These are phyloP conservation scores for Metarhizium guizhouense DNA, from an alignment of 2,329 filamentous ascomycete genomes.

Conservation along the genomic window DNA sequence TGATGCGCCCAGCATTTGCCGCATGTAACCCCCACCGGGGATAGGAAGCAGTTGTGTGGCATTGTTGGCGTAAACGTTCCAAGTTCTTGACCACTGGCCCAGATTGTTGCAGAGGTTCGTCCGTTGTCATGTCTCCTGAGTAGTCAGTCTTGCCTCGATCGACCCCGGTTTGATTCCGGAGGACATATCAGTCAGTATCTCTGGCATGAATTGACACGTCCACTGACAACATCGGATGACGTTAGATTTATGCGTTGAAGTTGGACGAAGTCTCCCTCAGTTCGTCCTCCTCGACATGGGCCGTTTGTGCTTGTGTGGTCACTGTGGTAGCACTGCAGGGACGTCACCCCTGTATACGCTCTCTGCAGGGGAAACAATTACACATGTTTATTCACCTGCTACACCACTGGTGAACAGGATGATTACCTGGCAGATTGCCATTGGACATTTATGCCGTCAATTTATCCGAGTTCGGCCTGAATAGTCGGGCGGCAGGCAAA, in stretches of 20 bases:
- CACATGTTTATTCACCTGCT: neutral
- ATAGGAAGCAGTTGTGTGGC: too few relatives aligned
- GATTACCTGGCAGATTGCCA: neutral
- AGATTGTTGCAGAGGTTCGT: neutral
- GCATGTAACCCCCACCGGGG: too few relatives aligned
- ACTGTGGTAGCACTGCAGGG: neutral
- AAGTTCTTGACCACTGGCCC: too few relatives aligned
- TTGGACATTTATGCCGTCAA: neutral
- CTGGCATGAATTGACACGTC: too few relatives aligned
- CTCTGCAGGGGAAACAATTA: neutral
- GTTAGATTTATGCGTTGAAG: neutral
- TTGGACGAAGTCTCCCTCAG: neutral
- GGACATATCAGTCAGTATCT: neutral
- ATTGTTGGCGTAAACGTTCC: too few relatives aligned
- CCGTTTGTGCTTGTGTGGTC: neutral
- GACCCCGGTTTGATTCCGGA: neutral
- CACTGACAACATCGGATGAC: too few relatives aligned
- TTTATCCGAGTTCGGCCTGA: neutral
- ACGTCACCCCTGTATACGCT: neutral
- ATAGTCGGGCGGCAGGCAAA: neutral
- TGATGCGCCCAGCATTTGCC: too few relatives aligned
- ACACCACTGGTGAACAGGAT: neutral
- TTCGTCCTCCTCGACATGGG: neutral
- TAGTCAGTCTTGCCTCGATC: neutral
- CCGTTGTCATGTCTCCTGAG: neutral